Conservation (phyloP, 208 protist genomes). For the Strigomonas culicis region DNA sequence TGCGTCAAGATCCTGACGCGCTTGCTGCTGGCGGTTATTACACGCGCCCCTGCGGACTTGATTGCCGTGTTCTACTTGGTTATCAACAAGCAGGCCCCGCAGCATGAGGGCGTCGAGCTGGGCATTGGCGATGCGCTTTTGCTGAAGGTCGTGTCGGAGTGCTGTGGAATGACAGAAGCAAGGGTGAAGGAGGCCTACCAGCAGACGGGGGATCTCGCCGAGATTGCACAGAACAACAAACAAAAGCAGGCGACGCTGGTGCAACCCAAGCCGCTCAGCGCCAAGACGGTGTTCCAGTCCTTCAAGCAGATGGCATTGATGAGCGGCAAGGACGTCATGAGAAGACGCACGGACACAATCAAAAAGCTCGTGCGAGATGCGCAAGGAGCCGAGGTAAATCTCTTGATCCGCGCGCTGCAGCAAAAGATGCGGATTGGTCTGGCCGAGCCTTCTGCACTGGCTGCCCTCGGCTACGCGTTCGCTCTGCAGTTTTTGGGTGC, state of each 20-base stretch:
- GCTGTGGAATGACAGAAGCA: constrained; percentile 90
- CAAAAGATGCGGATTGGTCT: constrained; percentile 98
- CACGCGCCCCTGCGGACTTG: constrained; percentile 83
- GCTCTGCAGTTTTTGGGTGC: constrained; percentile 65
- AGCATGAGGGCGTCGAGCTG: constrained; percentile 96
- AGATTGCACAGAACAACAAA: constrained; percentile 90
- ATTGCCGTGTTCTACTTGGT: constrained; percentile 91
- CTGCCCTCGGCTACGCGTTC: constrained; percentile 94
- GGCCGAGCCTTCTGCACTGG: constrained; percentile 94
- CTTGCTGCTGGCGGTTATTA: constrained; percentile 84
- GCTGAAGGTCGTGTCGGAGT: constrained; percentile 93
- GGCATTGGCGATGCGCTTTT: constrained; percentile 97
- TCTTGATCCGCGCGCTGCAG: constrained; percentile 96
- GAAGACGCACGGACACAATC: constrained; percentile 92
- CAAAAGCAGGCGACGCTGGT: constrained; percentile 89
- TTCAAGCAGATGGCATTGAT: constrained; percentile 92
- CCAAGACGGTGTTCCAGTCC: constrained; percentile 84
- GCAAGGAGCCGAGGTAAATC: constrained; percentile 90
- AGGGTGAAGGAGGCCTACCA: constrained; percentile 85
- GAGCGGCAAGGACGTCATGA: constrained; percentile 85
- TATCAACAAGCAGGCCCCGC: constrained; percentile 95
- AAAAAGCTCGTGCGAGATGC: constrained; percentile 90
- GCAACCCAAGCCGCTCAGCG: constrained; percentile 88
- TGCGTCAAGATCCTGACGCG: constrained; percentile 84
- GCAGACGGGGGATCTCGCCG: constrained; percentile 94